Conservation (phyloP, 345 rosid species). For the Eucalyptus tenuipes region DNA sequence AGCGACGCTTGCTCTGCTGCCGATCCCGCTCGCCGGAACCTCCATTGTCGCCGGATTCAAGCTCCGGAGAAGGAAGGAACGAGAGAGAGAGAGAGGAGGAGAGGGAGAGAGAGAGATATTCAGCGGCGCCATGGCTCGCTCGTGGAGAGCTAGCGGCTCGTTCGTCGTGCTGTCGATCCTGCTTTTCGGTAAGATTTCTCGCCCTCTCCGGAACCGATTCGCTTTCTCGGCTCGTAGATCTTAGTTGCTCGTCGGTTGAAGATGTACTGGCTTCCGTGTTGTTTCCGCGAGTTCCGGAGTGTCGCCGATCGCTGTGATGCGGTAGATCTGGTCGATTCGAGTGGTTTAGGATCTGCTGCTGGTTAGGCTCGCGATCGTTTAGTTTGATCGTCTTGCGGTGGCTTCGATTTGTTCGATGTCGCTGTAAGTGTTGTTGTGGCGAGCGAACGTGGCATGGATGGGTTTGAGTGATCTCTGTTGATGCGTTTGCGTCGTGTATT, state of each 20-base stretch:
- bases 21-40: not conserved
- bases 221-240: not conserved
- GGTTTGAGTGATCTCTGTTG: not conserved
- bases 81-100: not conserved
- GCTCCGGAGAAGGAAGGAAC: not conserved
- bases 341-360: not conserved
- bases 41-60: not conserved
- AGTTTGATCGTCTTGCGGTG: not conserved
- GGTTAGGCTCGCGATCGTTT: not conserved
- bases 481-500: not conserved
- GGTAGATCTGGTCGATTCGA: not conserved
- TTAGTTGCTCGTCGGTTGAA: not conserved
- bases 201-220: not conserved
- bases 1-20: not conserved
- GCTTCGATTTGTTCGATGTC: not conserved
- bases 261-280: not conserved
- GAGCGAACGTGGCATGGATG: not conserved
- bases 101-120: not conserved
- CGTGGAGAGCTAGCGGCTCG: constrained; percentile 38
- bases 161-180: constrained; percentile 32
- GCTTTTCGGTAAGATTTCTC: constrained; percentile 33
- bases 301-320: not conserved
- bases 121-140: constrained; percentile 34
- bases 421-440: not conserved
- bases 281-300: not conserved